Conservation (phyloP, 176 grass and related monocot genomes). For the Bonia amplexicaulis region DNA sequence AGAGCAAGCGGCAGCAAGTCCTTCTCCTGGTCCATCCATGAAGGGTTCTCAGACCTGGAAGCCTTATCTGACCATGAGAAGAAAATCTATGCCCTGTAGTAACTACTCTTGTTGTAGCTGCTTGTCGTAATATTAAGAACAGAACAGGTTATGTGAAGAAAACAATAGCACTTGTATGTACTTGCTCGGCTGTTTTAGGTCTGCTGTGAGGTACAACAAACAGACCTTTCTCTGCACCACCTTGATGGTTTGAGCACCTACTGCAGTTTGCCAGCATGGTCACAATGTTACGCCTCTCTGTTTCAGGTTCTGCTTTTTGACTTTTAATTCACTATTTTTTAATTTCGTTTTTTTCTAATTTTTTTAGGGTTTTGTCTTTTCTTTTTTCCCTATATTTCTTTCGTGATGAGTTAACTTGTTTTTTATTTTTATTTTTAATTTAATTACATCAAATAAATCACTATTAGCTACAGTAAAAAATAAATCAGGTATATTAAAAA, state of each 20-base stretch:
- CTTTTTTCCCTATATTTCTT: too few species aligned
- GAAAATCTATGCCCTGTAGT: constrained; percentile 88
- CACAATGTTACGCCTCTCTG: background rate
- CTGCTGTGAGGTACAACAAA: background rate
- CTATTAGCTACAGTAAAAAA: too few species aligned
- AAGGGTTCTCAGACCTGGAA: constrained; percentile 68
- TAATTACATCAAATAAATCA: too few species aligned
- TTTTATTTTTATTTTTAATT: too few species aligned
- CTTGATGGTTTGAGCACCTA: constrained; percentile 1
- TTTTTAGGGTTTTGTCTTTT: too few species aligned
- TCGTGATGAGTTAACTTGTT: too few species aligned
- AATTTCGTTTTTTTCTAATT: too few species aligned
- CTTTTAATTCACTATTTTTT: too few species aligned
- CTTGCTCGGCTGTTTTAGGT: constrained; percentile 23
- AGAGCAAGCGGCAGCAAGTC: constrained; percentile 84
- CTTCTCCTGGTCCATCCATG: constrained; percentile 85
- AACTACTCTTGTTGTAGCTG: background rate
- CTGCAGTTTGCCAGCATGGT: background rate
- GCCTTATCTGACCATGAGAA: constrained; percentile 89
- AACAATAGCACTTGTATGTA: constrained; percentile 36
- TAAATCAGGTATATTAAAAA: too few species aligned
- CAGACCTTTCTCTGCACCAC: constrained; percentile 17
- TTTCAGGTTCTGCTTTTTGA: too few species aligned
- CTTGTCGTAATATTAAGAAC: constrained; percentile 28
- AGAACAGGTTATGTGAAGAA: background rate